Percentiles rank a stretch among this genome's conserved stretches.
phyloP scores from a whole-genome alignment of 176 grass and related monocot species.

The Pontederia paniculata region DNA sequence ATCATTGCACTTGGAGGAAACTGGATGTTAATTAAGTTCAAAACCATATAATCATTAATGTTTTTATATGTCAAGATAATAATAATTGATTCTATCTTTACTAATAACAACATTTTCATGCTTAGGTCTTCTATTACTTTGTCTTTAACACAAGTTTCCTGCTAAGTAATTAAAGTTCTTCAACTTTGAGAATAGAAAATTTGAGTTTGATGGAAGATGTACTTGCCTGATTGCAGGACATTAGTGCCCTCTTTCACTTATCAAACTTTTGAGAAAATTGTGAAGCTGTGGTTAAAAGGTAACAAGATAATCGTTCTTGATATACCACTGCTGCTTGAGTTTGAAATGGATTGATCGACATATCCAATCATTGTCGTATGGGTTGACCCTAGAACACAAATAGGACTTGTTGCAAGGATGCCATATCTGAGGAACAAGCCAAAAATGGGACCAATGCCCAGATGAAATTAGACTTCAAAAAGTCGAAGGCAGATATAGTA shows the following conservation, averaged over 20 bases:
- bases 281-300: conserved; percentile 80
- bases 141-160: too few relatives aligned
- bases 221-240: conserved; percentile 37
- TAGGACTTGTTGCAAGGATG: conserved; percentile 61
- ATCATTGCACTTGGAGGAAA: too few relatives aligned
- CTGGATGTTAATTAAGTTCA: too few relatives aligned
- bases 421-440: conserved; percentile 57
- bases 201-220: not conserved
- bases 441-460: conserved; percentile 53
- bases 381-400: conserved; percentile 61
- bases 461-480: conserved; percentile 56
- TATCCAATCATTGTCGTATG: conserved; percentile 66
- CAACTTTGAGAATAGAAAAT: not conserved
- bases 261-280: conserved; percentile 56
- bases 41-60: too few relatives aligned
- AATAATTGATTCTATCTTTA: too few relatives aligned
- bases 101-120: too few relatives aligned
- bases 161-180: not conserved
- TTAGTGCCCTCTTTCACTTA: conserved; percentile 64
- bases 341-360: conserved; percentile 71
- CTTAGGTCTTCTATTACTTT: too few relatives aligned
- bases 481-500: conserved; percentile 60
- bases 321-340: conserved; percentile 70
- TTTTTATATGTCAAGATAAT: too few relatives aligned
- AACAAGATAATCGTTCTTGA: conserved; percentile 57